Evolutionary conservation across 306 rosid genomes (phyloP), one percentile per base, ranked within the genome.

Genomic region (Chamaecrista fasciculata): DNA sequence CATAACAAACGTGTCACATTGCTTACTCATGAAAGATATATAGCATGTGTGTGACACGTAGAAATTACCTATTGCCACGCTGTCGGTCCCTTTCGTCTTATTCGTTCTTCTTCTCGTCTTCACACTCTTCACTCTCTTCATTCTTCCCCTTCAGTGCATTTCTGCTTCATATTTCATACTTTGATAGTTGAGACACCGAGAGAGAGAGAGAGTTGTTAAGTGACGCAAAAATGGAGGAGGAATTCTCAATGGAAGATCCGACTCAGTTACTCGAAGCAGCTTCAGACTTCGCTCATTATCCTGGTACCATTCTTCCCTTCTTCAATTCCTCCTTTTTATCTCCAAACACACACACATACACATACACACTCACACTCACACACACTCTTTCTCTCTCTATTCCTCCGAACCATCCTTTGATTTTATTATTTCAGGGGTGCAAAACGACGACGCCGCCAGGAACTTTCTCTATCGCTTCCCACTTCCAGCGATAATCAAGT

Each of bases 391-490:
- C n/a, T n/a, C 4, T 55, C 28, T 23, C 0, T 3, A 2, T 57
- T 16, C 25, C 50, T n/a, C 15, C 11, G 0, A n/a, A 11, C 4
- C 4, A 6, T 21, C 4, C n/a, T 16, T 48, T 56, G 11, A 11
- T 8, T 11, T 11, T 8, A 39, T 64, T 75, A 39, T 64, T 75
- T 81, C 83, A 93, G 98, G 96, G n/a, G 56, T 69, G 57, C 94
- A 72, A 39, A 83, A 62, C 68, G 96, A 93, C 53, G 89, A 74
- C 64, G 84, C 97, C 24, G 84, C 83, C 0, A 79, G 74, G 77
- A 74, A 79, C 7, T 94, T 94, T 59, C 90, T 94, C 29, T 71
- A 76, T 73, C 89, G 89, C 69, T 88, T 86, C 75, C 98, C 97
- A 19, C 97, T 94, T 24, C 92, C 86, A 0, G 80, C 77, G 61